Percentiles rank a stretch among this genome's conserved stretches.
phyloP scores from a whole-genome alignment of 805 yeast genomes.

The Suhomyces emberorum region DNA sequence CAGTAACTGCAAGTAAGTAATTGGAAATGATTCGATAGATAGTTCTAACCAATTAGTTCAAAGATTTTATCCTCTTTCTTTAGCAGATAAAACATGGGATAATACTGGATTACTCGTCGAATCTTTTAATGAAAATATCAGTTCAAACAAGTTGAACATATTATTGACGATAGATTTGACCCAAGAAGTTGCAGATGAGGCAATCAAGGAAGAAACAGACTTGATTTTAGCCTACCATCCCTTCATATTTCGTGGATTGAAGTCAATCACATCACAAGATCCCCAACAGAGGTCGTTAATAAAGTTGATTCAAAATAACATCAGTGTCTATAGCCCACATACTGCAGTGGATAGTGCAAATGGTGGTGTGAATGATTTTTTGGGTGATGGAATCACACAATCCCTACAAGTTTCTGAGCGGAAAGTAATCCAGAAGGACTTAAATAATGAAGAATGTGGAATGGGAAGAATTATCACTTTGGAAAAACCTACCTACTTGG shows the following conservation, averaged over 20 bases:
- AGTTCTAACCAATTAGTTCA: conserved; percentile 45
- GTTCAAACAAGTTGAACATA: conserved; percentile 26
- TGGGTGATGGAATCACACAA: conserved; percentile 55
- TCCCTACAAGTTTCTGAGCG: conserved; percentile 23
- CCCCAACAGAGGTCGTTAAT: conserved; percentile 82
- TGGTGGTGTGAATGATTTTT: conserved; percentile 95
- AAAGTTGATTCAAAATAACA: conserved; percentile 67
- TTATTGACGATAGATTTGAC: conserved; percentile 86
- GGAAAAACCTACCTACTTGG: conserved; percentile 39
- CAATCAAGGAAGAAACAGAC: conserved; percentile 51
- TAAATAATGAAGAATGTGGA: conserved; percentile 56
- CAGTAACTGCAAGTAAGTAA: conserved; percentile 37
- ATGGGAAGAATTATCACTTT: conserved; percentile 73
- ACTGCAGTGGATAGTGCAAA: conserved; percentile 91
- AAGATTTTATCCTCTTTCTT: conserved; percentile 70
- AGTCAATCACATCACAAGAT: conserved; percentile 56
- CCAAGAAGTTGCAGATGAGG: conserved; percentile 79
- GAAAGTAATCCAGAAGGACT: conserved; percentile 45
- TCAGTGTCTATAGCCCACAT: conserved; percentile 92
- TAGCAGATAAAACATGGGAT: conserved; percentile 92
- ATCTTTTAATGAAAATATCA: conserved; percentile 37
- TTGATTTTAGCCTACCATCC: conserved; percentile 87
- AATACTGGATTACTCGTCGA: conserved; percentile 91
- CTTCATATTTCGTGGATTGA: conserved; percentile 86
- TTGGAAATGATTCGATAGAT: no score